Conservation (phyloP, 2,329 filamentous ascomycete genomes). For the Colletotrichum sp. region DNA sequence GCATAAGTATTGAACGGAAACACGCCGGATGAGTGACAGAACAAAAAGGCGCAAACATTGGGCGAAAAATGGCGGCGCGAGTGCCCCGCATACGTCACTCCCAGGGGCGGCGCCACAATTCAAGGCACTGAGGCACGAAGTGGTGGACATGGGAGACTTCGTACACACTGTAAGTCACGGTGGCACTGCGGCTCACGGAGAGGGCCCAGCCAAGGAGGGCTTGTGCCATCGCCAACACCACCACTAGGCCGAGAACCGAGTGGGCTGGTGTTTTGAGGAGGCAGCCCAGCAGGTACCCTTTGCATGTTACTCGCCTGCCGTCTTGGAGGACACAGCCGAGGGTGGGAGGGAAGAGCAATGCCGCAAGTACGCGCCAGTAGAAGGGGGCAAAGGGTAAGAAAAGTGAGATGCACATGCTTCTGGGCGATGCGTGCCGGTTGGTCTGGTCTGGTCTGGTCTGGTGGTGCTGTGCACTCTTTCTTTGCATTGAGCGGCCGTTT, state of each 20-base stretch:
- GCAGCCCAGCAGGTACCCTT: conserved; percentile 5
- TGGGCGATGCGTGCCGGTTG: background rate
- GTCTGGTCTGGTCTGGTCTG: background rate
- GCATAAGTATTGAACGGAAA: background rate
- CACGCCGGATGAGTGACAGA: background rate
- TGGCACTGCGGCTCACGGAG: background rate
- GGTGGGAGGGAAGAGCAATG: background rate
- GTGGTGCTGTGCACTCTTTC: background rate
- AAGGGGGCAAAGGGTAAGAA: background rate
- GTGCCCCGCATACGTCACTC: conserved; percentile 21
- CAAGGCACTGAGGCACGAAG: background rate
- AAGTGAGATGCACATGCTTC: conserved; percentile 9
- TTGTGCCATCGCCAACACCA: background rate
- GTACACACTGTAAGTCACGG: background rate
- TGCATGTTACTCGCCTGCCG: background rate
- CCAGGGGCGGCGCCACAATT: background rate
- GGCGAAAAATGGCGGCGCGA: background rate
- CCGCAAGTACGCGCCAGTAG: background rate
- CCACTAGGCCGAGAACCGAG: background rate
- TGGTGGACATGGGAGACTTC: background rate
- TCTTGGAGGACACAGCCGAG: background rate
- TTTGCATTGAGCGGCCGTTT: background rate
- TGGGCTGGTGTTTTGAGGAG: background rate
- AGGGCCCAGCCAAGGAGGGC: background rate
- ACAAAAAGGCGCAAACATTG: background rate